Evolutionary conservation across 1,284 basidiomycete species (phyloP).

Genomic region (Fomitopsis schrenkii): DNA sequence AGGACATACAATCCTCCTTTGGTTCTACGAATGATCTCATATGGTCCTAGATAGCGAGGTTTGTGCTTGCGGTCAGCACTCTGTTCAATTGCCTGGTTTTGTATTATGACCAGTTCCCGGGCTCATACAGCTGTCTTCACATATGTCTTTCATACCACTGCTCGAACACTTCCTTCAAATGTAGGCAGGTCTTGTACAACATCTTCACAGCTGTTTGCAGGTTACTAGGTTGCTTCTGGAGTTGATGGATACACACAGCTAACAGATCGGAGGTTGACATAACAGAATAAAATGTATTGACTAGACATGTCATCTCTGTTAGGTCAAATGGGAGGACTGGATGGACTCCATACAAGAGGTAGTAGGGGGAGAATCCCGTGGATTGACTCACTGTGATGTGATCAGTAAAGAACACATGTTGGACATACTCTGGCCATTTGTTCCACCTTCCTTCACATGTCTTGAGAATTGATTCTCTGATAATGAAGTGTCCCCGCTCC

Average conservation of each 20-base stretch:
- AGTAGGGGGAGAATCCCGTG: slow-evolving; percentile 19
- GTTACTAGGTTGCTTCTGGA: slow-evolving; percentile 11
- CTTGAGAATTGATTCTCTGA: slow-evolving; percentile 12
- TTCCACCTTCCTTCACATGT: slow-evolving; percentile 6
- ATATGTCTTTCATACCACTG: not conserved
- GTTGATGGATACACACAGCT: slow-evolving; percentile 11
- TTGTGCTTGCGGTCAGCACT: slow-evolving; percentile 19
- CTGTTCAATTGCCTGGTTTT: slow-evolving; percentile 23
- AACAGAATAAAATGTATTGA: slow-evolving; percentile 3
- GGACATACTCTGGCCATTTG: slow-evolving; percentile 8
- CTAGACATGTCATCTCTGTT: slow-evolving; percentile 26
- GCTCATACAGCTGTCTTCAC: slow-evolving; percentile 8
- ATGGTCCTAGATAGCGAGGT: too few relatives aligned
- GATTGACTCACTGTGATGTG: slow-evolving; percentile 8
- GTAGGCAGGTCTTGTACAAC: slow-evolving; percentile 5
- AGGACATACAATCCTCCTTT: too few relatives aligned
- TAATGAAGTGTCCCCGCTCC: slow-evolving; percentile 13
- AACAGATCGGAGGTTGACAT: slow-evolving; percentile 13
- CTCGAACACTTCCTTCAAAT: slow-evolving; percentile 14
- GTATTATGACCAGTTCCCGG: slow-evolving; percentile 25
- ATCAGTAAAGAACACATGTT: slow-evolving; percentile 15
- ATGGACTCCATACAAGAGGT: slow-evolving; percentile 23
- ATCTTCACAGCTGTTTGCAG: slow-evolving; percentile 5
- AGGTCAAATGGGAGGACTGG: slow-evolving; percentile 29
- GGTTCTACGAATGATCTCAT: too few relatives aligned